Evolutionary conservation across 768 basidiomycete species (phyloP).

Genomic region (Fomitopsis serialis): DNA sequence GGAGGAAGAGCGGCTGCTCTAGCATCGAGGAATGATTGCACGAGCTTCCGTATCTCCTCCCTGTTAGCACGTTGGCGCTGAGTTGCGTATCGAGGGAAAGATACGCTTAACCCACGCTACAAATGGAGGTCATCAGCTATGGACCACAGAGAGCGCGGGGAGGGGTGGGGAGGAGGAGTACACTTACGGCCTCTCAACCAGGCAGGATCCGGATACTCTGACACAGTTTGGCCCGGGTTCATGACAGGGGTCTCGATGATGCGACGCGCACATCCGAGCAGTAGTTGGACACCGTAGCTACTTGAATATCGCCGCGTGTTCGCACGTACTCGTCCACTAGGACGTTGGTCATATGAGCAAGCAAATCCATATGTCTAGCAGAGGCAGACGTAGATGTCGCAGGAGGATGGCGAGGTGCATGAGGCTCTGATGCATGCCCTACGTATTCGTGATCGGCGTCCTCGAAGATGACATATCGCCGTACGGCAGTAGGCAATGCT

Average conservation of each 20-base stretch:
- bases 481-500: conserved; percentile 59
- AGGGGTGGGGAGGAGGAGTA: too few relatives aligned
- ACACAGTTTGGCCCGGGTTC: conserved; percentile 28
- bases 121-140: background rate
- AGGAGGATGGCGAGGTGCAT: conserved; percentile 64
- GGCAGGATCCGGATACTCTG: conserved; percentile 56
- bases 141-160: too few relatives aligned
- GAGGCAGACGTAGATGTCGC: conserved; percentile 43
- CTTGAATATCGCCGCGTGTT: conserved; percentile 14
- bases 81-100: conserved; percentile 42
- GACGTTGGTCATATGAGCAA: conserved; percentile 49
- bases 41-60: conserved; percentile 50
- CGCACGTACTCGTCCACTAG: conserved; percentile 53
- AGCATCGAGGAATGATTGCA: conserved; percentile 57
- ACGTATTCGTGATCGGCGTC: conserved; percentile 59
- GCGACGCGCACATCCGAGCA: conserved; percentile 52
- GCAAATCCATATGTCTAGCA: conserved; percentile 59
- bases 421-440: conserved; percentile 67
- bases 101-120: conserved; percentile 56
- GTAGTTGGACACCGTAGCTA: conserved; percentile 39
- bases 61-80: conserved; percentile 34
- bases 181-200: conserved; percentile 50
- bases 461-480: conserved; percentile 62
- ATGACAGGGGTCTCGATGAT: conserved; percentile 40
- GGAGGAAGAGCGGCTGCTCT: conserved; percentile 43